Percentiles rank a stretch among this genome's conserved stretches.
Evolutionary conservation across 257 asterid species (phyloP).

Genomic region (Solanum bulbocastanum): DNA sequence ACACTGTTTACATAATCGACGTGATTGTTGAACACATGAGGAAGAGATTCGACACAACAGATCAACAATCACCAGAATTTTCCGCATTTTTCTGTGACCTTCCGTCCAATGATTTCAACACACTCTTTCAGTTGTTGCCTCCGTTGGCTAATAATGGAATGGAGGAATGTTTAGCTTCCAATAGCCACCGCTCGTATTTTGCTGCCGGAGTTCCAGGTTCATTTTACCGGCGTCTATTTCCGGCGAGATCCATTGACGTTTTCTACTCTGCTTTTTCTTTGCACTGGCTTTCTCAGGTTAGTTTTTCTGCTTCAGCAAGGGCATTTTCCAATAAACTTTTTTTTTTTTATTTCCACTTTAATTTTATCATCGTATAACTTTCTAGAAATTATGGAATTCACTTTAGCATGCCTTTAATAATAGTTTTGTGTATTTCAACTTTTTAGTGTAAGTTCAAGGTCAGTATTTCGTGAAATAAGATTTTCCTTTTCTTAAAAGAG

Average conservation of each 20-base stretch:
- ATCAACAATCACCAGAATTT: conserved; percentile 58
- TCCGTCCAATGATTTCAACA: conserved; percentile 86
- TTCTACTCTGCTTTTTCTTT: conserved; percentile 83
- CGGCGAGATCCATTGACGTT: conserved; percentile 56
- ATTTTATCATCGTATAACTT: not conserved
- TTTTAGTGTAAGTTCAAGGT: not conserved
- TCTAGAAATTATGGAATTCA: not conserved
- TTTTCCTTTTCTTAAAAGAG: too few relatives aligned
- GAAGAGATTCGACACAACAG: conserved; percentile 47
- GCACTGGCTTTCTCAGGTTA: conserved; percentile 98
- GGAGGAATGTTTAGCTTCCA: conserved; percentile 82
- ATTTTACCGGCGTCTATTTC: conserved; percentile 76
- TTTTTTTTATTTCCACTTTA: not conserved
- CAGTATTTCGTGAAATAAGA: too few relatives aligned
- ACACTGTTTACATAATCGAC: conserved; percentile 67
- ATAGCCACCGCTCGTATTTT: conserved; percentile 64
- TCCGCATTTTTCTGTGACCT: conserved; percentile 78
- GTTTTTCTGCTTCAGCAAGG: not conserved
- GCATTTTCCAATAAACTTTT: accelerated
- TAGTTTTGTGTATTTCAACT: not conserved
- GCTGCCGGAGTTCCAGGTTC: conserved; percentile 94
- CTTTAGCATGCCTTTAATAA: not conserved
- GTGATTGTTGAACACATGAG: conserved; percentile 61
- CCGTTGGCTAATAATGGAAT: conserved; percentile 31
- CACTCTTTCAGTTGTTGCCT: conserved; percentile 74